phyloP scores from a whole-genome alignment of 2,329 filamentous ascomycete species.

The Aschersonia sp. region DNA sequence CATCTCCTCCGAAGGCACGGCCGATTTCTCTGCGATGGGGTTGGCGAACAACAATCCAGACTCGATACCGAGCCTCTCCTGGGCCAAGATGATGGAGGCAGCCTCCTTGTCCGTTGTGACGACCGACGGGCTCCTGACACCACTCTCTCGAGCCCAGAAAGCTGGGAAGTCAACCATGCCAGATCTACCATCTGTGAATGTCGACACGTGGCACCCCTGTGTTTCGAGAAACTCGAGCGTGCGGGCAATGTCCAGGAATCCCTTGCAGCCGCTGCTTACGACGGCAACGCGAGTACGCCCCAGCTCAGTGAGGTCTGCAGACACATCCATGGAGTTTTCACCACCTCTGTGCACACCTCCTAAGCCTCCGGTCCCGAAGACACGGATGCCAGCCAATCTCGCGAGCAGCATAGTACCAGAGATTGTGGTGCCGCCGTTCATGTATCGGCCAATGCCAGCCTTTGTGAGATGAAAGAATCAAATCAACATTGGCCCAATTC shows the following conservation, averaged over 20 bases:
- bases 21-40: slow-evolving; percentile 58
- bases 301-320: slow-evolving; percentile 87
- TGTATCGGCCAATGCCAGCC: slow-evolving; percentile 49
- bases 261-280: slow-evolving; percentile 83
- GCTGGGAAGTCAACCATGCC: slow-evolving; percentile 73
- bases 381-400: slow-evolving; percentile 69
- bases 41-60: slow-evolving; percentile 83
- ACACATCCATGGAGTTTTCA: slow-evolving; percentile 80
- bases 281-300: slow-evolving; percentile 81
- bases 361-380: slow-evolving; percentile 90
- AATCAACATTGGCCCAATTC: slow-evolving; percentile 1
- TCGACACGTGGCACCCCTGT: slow-evolving; percentile 67
- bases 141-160: slow-evolving; percentile 85
- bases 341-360: slow-evolving; percentile 88
- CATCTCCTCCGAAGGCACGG: slow-evolving; percentile 59
- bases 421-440: slow-evolving; percentile 86
- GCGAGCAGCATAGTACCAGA: slow-evolving; percentile 87
- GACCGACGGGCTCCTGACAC: slow-evolving; percentile 60
- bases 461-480: slow-evolving; percentile 13
- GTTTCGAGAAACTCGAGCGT: slow-evolving; percentile 69
- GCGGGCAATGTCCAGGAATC: slow-evolving; percentile 80
- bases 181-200: slow-evolving; percentile 69
- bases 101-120: slow-evolving; percentile 67
- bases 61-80: slow-evolving; percentile 54
- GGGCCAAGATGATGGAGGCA: slow-evolving; percentile 74